Conservation (phyloP, 2,329 filamentous ascomycete species). For the Grosmannia clavigera region DNA sequence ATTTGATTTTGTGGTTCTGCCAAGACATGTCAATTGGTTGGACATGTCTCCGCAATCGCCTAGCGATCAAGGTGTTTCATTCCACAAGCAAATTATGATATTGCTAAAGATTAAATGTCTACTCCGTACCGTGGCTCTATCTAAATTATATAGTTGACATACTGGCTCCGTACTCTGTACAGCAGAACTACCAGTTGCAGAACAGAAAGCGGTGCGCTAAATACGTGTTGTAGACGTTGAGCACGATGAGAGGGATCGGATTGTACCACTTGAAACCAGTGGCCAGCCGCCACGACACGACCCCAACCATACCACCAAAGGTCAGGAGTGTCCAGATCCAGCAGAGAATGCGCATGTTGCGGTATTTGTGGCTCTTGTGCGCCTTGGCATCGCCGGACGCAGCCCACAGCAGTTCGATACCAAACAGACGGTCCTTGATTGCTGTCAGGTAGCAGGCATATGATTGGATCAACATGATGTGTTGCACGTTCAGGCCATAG, state of each 20-base stretch:
- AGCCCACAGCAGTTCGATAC: conserved; percentile 4
- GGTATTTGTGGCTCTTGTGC: conserved; percentile 7
- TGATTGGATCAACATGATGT: conserved; percentile 5
- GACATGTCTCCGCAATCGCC: too few species aligned
- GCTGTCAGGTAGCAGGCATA: conserved; percentile 6
- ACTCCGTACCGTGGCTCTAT: too few species aligned
- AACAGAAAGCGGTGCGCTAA: conserved; percentile 2
- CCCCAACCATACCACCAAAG: neutral
- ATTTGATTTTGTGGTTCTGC: too few species aligned
- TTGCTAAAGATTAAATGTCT: neutral
- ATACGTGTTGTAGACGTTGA: conserved; percentile 2
- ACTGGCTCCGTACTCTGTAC: too few species aligned
- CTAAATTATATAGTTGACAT: neutral
- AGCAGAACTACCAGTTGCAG: conserved; percentile 2
- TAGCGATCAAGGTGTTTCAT: too few species aligned
- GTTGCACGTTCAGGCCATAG: conserved; percentile 4
- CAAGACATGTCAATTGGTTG: too few species aligned
- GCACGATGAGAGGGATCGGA: neutral
- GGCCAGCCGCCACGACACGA: neutral
- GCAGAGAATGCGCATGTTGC: conserved; percentile 6
- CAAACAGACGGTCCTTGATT: conserved; percentile 5
- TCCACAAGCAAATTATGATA: neutral
- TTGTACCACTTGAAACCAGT: conserved; percentile 1
- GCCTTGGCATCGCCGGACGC: conserved; percentile 5
- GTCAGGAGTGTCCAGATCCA: conserved; percentile 1